A percentile compares a stretch with the other conserved stretches of the same genome.
Evolutionary conservation across 2,329 filamentous ascomycete genomes (phyloP).

Genomic region (Fusarium sulawesiense): DNA sequence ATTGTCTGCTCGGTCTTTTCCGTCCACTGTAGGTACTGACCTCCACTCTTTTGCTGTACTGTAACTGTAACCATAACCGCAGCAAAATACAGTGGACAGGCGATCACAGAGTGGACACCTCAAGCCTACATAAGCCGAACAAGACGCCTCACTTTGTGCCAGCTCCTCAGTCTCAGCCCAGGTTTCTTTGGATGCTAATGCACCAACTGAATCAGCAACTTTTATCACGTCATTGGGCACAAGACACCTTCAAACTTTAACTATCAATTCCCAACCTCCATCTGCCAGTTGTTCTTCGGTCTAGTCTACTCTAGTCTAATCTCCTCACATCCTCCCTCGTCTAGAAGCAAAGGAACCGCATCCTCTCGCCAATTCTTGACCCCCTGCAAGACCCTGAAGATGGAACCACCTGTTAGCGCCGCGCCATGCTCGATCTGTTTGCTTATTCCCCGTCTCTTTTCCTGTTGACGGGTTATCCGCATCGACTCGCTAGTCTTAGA

Average conservation of each 20-base stretch:
- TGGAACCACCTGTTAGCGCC: constrained; percentile 26
- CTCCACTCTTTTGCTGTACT: constrained; percentile 18
- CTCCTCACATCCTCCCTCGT: not conserved
- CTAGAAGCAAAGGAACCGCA: not conserved
- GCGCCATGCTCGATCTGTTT: constrained; percentile 29
- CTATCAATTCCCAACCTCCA: not conserved
- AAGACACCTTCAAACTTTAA: constrained; percentile 17
- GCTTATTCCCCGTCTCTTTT: constrained; percentile 29
- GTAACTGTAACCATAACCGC: not conserved
- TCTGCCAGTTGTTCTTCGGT: not conserved
- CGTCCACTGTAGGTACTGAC: not conserved
- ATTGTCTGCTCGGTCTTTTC: not conserved
- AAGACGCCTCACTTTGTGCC: constrained; percentile 29
- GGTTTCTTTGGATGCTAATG: constrained; percentile 1
- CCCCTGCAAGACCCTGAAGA: constrained; percentile 37
- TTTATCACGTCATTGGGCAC: constrained; percentile 31
- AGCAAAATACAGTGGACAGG: not conserved
- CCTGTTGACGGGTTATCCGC: constrained; percentile 23
- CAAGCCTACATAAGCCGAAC: constrained; percentile 5
- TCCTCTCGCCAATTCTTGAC: constrained; percentile 5
- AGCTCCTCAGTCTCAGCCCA: constrained; percentile 14
- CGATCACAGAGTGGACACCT: constrained; percentile 15
- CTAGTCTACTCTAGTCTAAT: not conserved
- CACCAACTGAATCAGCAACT: constrained; percentile 25
- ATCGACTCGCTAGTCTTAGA: constrained; percentile 12